Conservation (phyloP, 169 alveolate species). For the Plasmodium coatneyi region DNA sequence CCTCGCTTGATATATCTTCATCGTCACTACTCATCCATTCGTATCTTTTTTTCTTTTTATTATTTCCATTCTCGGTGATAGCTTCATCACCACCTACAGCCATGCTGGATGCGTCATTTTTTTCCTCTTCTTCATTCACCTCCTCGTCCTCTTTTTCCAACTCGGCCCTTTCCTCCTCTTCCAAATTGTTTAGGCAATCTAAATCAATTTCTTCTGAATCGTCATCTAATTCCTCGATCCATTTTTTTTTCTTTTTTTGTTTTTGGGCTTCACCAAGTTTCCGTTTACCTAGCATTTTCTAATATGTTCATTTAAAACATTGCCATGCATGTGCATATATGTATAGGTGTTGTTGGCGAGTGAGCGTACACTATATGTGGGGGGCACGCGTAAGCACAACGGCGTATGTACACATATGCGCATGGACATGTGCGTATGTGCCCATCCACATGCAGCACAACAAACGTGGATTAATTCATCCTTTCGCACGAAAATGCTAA, state of each 20-base stretch:
- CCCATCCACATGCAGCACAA: background rate
- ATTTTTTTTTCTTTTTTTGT: slow-evolving; percentile 65
- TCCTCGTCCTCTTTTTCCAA: slow-evolving; percentile 44
- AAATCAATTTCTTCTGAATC: slow-evolving; percentile 74
- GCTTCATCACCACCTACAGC: slow-evolving; percentile 18
- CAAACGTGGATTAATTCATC: background rate
- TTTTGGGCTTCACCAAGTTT: slow-evolving; percentile 22
- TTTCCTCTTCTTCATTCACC: slow-evolving; percentile 4
- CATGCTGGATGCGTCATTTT: background rate
- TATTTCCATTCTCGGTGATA: slow-evolving; percentile 1
- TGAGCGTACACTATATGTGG: background rate
- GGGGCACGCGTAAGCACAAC: background rate
- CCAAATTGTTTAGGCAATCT: slow-evolving; percentile 50
- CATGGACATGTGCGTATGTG: background rate
- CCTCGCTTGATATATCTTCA: slow-evolving; percentile 72
- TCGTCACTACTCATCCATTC: slow-evolving; percentile 77
- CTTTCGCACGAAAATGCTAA: slow-evolving; percentile 3
- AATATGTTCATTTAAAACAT: slow-evolving; percentile 21
- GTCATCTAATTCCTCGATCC: slow-evolving; percentile 71
- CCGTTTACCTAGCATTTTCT: slow-evolving; percentile 71
- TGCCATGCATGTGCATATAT: slow-evolving; percentile 14
- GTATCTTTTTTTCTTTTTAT: slow-evolving; percentile 46
- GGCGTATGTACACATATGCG: background rate
- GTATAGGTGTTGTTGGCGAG: background rate
- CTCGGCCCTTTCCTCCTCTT: slow-evolving; percentile 9